Evolutionary conservation across 805 yeast species (phyloP), one percentile per base, ranked within the genome.

Genomic region (Candida pseudofarinosa): DNA sequence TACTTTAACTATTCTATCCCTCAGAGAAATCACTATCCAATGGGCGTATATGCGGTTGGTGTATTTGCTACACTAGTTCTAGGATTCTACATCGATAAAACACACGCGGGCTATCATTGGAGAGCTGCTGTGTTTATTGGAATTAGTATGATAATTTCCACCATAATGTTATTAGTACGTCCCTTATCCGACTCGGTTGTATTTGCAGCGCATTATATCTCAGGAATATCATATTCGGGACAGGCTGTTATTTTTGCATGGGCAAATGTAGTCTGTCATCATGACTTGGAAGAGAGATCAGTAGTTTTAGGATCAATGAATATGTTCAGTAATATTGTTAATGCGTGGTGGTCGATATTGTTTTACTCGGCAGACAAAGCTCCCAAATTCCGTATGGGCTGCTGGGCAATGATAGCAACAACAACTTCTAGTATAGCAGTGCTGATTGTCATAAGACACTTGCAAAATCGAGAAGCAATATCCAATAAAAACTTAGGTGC

Each of bases 261-360:
- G 85, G 83, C 83, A 2, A 80, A 80, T 50, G 64, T 77, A 37
- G 76, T 78, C 1, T 77, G 82, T 47, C 69, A 74, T 26, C 69
- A 76, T 47, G 87, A 82, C 56, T 56, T 77, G 19, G 80, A 81
- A 62, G 83, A 79, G 52, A 68, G 86, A 53, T 83, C 86, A 0
- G 65, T 81, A 37, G 82, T 80, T 1, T 62, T 81, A 38, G 86
- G 83, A 0, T 77, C 82, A 0, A 79, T 80, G 83, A 79, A 79
- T 56, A 78, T 79, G 81, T 77, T 78, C 56, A 73, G 80, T 20
- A 74, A 77, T 51, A 80, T 82, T 2, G 79, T 79, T 6, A 80
- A 79, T 54, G 81, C 83, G 2, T 80, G 84, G 84, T 79, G 83
- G 82, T 68, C 79, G 1, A 45, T 80, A 14, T 38, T 80, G 2